Evolutionary conservation across 768 basidiomycete genomes (phyloP), one percentile per base, ranked within the genome.

Genomic region (Auriscalpium orientale): DNA sequence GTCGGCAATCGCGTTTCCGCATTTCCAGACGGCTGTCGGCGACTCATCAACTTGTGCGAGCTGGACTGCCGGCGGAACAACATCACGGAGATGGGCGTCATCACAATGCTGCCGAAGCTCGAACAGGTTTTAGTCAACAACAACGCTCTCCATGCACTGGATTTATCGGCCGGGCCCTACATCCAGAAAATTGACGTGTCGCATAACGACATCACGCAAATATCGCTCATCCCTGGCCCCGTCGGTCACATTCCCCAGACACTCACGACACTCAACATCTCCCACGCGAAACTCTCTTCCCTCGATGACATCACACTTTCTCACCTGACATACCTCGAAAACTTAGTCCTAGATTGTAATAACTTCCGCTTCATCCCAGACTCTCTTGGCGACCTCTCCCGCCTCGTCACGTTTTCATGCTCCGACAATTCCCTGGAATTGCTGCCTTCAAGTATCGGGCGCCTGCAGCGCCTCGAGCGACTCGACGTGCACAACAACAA

Each of bases 401-500:
- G 79, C 56, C 81, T 99, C 36, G 76, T 84, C 62, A 75, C 72
- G 0, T 79, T 99, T 8, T 89, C 88, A 11, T 91, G 91, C 66
- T 89, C 91, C n/a, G 91, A 98, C 69, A 98, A 98, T 71, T 80
- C 85, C 61, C 79, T 99, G 18, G 81, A 82, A 54, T 70, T 77
- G 15, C 77, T 98, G 0, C 97, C 97, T 0, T 68, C 75, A 11
- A 82, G 80, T 44, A 84, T 98, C 49, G 92, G 92, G 13, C 74
- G 75, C 9, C 75, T 98, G 46, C 82, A 83, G 70, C 83, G 81
- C 45, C 79, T 98, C 10, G 80, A 85, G 61, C 74, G 71, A 1
- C 77, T 99, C 44, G 91, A 97, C 61, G 87, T 87, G 2, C 95
- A 98, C 66, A 94, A 91, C 67, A 99, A 98, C 73, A 87, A 85